These are phyloP conservation scores for Gracilaria domingensis DNA, from an alignment of 23 red algal genomes.

Conservation along the genomic window DNA sequence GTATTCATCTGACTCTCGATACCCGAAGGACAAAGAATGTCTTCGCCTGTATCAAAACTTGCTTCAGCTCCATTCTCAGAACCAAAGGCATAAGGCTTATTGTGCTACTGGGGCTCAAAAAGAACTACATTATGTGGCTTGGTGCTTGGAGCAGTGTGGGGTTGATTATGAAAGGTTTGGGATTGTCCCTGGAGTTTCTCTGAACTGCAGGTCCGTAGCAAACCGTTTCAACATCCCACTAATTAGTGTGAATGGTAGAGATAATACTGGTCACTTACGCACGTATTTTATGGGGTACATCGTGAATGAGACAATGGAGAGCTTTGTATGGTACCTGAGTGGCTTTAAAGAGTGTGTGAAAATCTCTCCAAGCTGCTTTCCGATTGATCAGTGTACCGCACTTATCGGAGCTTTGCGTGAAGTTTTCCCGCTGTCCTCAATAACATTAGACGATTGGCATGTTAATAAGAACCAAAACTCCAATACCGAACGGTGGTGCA, in stretches of 20 bases:
- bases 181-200: background rate
- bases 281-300: background rate
- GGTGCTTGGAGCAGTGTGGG: background rate
- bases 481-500: background rate
- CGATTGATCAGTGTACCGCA: background rate
- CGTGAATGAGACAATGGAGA: background rate
- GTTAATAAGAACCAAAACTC: background rate
- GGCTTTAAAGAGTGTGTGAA: background rate
- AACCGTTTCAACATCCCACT: conserved; percentile 1
- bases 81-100: too few species aligned
- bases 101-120: too few species aligned
- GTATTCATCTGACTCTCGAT: too few species aligned
- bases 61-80: too few species aligned
- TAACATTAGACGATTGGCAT: background rate
- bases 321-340: background rate
- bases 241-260: background rate
- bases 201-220: background rate
- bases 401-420: background rate
- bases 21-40: too few species aligned
- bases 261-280: background rate
- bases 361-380: background rate
- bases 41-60: too few species aligned
- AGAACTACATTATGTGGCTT: too few species aligned
- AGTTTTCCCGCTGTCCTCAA: background rate
- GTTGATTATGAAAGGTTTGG: conserved; percentile 3